These are phyloP conservation scores for Aureobasidium sp. DNA, from an alignment of 2,329 filamentous ascomycete genomes.

Conservation along the genomic window DNA sequence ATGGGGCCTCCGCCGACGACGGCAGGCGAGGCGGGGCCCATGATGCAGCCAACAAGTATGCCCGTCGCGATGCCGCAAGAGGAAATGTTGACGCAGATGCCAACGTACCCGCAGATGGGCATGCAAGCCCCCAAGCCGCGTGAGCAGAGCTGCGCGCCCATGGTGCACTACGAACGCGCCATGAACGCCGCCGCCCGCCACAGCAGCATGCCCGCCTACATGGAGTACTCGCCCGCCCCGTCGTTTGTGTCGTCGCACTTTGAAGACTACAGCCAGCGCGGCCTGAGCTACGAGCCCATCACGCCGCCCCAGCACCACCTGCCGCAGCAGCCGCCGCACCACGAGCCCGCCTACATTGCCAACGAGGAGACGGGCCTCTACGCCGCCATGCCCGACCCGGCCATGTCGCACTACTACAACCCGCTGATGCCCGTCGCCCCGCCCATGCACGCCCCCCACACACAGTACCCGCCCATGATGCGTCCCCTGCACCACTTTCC, in stretches of 20 bases:
- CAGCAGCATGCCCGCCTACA: constrained; percentile 96
- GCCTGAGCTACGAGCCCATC: constrained; percentile 91
- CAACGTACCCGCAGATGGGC: constrained; percentile 65
- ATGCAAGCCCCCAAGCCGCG: constrained; percentile 76
- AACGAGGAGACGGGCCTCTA: constrained; percentile 97
- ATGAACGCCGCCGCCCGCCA: constrained; percentile 66
- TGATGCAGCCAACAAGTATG: constrained; percentile 26
- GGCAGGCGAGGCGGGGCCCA: constrained; percentile 31
- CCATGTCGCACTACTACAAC: constrained; percentile 68
- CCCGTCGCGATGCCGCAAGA: constrained; percentile 53
- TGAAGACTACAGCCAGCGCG: constrained; percentile 94
- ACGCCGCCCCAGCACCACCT: constrained; percentile 91
- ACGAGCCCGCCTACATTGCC: constrained; percentile 93
- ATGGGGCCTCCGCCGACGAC: constrained; percentile 28
- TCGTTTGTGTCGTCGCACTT: constrained; percentile 98
- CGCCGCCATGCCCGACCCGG: constrained; percentile 85
- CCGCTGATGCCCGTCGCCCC: constrained; percentile 86
- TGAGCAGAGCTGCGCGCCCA: constrained; percentile 69
- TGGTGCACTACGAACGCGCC: constrained; percentile 80
- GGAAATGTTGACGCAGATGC: constrained; percentile 49
- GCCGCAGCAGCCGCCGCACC: constrained; percentile 35
- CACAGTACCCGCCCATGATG: constrained; percentile 68
- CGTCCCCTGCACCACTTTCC: constrained; percentile 69
- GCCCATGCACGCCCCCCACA: constrained; percentile 66
- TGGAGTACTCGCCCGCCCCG: constrained; percentile 96